Percentiles rank a stretch among this genome's conserved stretches.
Conservation (phyloP, 106 monocot species). For the Platanthera guangdongensis region DNA sequence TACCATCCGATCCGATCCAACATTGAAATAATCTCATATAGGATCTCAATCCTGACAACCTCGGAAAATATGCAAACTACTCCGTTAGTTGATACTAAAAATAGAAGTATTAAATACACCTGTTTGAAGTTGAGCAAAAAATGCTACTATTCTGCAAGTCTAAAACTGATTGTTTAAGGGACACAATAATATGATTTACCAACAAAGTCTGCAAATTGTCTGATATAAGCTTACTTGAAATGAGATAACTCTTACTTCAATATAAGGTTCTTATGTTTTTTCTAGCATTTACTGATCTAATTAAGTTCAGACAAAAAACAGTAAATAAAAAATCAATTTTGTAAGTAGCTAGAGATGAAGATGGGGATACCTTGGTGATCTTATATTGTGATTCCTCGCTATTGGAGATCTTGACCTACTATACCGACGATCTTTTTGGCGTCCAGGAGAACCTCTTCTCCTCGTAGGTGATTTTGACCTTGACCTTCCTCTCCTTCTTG, state of each 20-base stretch:
- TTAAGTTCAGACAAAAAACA: not conserved
- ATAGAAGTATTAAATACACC: not conserved
- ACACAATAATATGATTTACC: not conserved
- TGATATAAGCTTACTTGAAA: not conserved
- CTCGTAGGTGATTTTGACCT: conserved; percentile 42
- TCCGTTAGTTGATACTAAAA: not conserved
- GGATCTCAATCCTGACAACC: too few species aligned
- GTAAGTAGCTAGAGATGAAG: not conserved
- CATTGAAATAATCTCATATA: too few species aligned
- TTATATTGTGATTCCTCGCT: conserved; percentile 28
- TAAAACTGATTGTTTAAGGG: not conserved
- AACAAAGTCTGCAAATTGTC: not conserved
- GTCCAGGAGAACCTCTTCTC: conserved; percentile 38
- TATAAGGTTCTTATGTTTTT: not conserved
- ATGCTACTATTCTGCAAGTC: not conserved
- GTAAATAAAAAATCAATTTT: not conserved
- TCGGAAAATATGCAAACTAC: not conserved
- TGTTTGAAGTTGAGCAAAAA: not conserved
- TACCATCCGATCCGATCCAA: too few species aligned
- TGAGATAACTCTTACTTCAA: not conserved
- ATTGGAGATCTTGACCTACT: conserved; percentile 53
- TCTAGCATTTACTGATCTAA: not conserved
- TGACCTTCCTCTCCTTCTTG: conserved; percentile 38
- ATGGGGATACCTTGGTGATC: conserved; percentile 30
- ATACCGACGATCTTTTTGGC: conserved; percentile 27